Evolutionary conservation across 2,329 filamentous ascomycete genomes (phyloP).

Genomic region (Fusarium pseudonygamai): DNA sequence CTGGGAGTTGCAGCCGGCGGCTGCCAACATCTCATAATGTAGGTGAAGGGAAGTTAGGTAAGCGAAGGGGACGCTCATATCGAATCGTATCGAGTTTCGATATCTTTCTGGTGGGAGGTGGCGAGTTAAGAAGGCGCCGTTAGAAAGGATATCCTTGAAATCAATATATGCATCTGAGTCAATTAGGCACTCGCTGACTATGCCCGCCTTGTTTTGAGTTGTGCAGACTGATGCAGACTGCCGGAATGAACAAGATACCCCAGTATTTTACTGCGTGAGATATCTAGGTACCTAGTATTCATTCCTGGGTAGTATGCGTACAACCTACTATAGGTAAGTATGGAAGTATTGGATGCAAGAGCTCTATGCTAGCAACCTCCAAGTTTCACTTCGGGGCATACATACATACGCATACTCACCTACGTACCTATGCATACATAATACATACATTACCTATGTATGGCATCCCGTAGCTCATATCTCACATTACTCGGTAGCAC

Average conservation of each 20-base stretch:
- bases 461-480: constrained; percentile 16
- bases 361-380: background rate
- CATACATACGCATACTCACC: background rate
- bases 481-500: constrained; percentile 17
- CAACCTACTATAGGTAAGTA: background rate
- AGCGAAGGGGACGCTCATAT: constrained; percentile 12
- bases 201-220: constrained; percentile 8
- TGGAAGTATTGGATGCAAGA: background rate
- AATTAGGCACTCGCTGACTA: constrained; percentile 19
- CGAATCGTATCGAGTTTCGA: constrained; percentile 18
- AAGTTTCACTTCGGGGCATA: constrained; percentile 7
- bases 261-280: background rate
- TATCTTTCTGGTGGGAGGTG: constrained; percentile 25
- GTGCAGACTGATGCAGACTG: constrained; percentile 21
- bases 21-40: constrained; percentile 22
- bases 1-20: constrained; percentile 16
- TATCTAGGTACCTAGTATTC: background rate
- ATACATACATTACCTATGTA: background rate
- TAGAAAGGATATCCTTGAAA: constrained; percentile 22
- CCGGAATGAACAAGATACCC: constrained; percentile 24
- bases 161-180: constrained; percentile 27
- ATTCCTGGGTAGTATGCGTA: background rate
- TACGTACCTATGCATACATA: background rate
- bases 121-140: constrained; percentile 38
- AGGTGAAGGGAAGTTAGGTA: constrained; percentile 11